Base-by-base conservation (phyloP, 805 yeast species). In the Wickerhamiella occidentalis region DNA sequence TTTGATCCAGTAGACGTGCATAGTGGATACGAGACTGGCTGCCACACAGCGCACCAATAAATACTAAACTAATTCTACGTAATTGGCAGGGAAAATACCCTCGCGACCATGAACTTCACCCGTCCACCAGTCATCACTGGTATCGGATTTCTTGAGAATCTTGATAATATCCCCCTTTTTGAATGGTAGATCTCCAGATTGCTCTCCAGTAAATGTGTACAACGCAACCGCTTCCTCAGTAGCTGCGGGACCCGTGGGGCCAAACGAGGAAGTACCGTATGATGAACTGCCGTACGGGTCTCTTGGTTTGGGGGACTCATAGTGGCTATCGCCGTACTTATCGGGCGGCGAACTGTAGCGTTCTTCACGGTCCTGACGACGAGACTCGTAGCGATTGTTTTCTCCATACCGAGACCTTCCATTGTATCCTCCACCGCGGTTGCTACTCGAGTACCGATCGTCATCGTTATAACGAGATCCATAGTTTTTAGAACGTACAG, bases 61-160 rank as follows among this genome's bases (percentile, higher is more conserved):
- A 38, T 12, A n/a, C 25, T 23, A 40, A 13, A 40, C 33, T 58
- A 88, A 66, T 62, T 88, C 94, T 40, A 90, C 96, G 62, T 90
- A 90, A 64, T 90, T 90, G 2, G 98, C 98, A 8, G 98, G 98
- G 75, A 90, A 90, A 19, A 88, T 88, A 40, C 98, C 98, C 58
- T 85, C 85, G 53, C 68, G 68, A 11, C 94, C 90, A 56, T 83
- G 84, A 49, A 79, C 70, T 62, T 83, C 79, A 23, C 98, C 98
- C 0, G 96, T 86, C 98, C 98, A 92, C 98, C 98, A 92, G 64
- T 92, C 97, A 64, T 92, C 95, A 45, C 79, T 77, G 12, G 95
- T 82, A 7, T 83, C 88, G 8, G 92, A 79, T 65, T 84, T 85
- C 65, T 87, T 85, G 50, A 85, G 69, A 56, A 92, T 83, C 40